These are phyloP conservation scores for Piper betle DNA, from an alignment of 164 flowering plant genomes.

Conservation along the genomic window DNA sequence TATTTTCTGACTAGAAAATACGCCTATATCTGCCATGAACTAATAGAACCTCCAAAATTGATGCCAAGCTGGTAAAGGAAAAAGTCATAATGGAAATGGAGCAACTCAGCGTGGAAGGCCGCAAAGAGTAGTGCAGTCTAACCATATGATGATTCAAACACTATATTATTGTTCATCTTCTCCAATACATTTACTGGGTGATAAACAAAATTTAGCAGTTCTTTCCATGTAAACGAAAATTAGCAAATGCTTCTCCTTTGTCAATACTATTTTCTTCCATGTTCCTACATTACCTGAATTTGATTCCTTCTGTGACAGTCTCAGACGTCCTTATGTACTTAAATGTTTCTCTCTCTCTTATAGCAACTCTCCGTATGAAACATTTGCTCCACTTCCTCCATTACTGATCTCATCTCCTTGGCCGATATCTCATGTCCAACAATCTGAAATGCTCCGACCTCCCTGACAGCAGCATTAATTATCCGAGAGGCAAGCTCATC, in stretches of 20 bases:
- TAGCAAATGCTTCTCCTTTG: not conserved
- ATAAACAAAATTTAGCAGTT: no score
- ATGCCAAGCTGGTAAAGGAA: no score
- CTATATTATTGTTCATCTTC: no score
- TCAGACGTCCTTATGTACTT: not conserved
- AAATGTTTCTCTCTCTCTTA: not conserved
- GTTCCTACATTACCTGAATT: not conserved
- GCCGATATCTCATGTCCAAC: slow-evolving; percentile 25
- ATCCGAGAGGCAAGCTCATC: slow-evolving; percentile 11
- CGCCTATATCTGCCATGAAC: no score
- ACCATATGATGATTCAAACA: no score
- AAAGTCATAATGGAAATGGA: no score
- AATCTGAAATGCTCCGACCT: slow-evolving; percentile 33
- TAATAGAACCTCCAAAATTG: no score
- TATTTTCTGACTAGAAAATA: no score
- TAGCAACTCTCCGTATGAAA: slow-evolving; percentile 10
- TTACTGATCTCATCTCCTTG: slow-evolving; percentile 18
- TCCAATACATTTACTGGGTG: no score
- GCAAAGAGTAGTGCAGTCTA: no score
- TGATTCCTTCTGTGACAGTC: not conserved
- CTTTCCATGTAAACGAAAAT: no score
- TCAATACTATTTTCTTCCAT: not conserved
- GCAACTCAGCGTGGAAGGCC: no score
- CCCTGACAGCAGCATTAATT: slow-evolving; percentile 21
- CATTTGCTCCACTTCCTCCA: slow-evolving; percentile 17